Percentiles rank a stretch among this genome's conserved stretches.
These are phyloP conservation scores for Chlorencoelia australis DNA, from an alignment of 2,329 filamentous ascomycete genomes.

Conservation along the genomic window DNA sequence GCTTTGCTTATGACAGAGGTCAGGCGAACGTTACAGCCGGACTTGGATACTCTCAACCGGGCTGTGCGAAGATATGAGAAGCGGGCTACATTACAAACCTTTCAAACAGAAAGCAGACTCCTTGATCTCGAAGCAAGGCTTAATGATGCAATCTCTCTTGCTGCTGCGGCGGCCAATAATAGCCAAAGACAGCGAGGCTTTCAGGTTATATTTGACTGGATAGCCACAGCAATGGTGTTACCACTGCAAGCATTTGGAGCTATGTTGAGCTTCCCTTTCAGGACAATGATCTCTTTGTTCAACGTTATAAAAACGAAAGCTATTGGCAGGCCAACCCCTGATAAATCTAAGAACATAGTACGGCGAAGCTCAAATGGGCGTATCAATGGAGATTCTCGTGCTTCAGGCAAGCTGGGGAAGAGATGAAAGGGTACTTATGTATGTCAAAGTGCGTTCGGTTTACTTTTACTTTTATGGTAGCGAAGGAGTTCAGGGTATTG, in stretches of 20 bases:
- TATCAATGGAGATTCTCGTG: conserved; percentile 11
- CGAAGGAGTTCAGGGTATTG: conserved; percentile 31
- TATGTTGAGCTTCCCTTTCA: conserved; percentile 21
- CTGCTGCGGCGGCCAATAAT: conserved; percentile 55
- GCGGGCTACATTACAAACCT: conserved; percentile 63
- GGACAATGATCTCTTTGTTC: conserved; percentile 12
- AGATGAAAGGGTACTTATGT: no score
- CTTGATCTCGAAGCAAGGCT: conserved; percentile 60
- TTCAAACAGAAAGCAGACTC: conserved; percentile 68
- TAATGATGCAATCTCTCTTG: conserved; percentile 71
- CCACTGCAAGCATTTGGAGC: conserved; percentile 20
- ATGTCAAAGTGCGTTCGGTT: no score
- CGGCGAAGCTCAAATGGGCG: conserved; percentile 15
- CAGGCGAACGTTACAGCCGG: conserved; percentile 59
- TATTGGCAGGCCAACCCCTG: conserved; percentile 6
- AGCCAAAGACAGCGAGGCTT: conserved; percentile 15
- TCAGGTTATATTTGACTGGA: conserved; percentile 22
- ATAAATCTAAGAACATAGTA: conserved; percentile 10
- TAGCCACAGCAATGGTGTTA: conserved; percentile 17
- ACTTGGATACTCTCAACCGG: conserved; percentile 79
- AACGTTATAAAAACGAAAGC: conserved; percentile 15
- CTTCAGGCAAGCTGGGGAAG: conserved; percentile 12
- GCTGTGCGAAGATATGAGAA: conserved; percentile 90
- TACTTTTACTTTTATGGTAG: conserved; percentile 3
- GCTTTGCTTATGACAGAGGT: conserved; percentile 42